A percentile compares a stretch with the other conserved stretches of the same genome.
Evolutionary conservation across 2,329 filamentous ascomycete genomes (phyloP).

Genomic region (Remersonia thermophila): DNA sequence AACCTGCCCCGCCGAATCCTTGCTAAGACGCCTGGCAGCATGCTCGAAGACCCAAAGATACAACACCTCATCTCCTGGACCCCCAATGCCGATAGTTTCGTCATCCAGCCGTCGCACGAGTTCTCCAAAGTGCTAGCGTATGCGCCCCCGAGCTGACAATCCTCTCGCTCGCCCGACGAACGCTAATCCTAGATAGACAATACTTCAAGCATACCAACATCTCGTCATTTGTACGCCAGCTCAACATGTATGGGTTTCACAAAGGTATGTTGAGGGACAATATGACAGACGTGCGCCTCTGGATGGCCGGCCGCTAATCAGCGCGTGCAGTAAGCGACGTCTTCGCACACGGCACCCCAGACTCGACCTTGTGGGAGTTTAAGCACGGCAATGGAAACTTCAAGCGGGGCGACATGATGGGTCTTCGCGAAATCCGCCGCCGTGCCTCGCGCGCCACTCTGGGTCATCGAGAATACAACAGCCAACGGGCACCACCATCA

Average conservation of each 20-base stretch:
- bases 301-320: conserved; percentile 15
- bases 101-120: conserved; percentile 94
- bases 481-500: conserved; percentile 60
- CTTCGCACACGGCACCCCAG: conserved; percentile 87
- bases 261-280: conserved; percentile 52
- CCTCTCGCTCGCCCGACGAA: conserved; percentile 13
- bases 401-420: conserved; percentile 84
- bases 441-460: conserved; percentile 85
- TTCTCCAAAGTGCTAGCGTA: conserved; percentile 98
- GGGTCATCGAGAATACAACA: conserved; percentile 82
- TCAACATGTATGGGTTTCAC: conserved; percentile 99
- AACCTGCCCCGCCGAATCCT: background rate
- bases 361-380: conserved; percentile 95
- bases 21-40: conserved; percentile 43
- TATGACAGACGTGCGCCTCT: conserved; percentile 8
- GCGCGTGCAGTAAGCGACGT: conserved; percentile 79
- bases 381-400: conserved; percentile 97
- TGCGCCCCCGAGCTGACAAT: conserved; percentile 28
- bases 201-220: conserved; percentile 99
- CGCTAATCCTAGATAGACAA: conserved; percentile 54
- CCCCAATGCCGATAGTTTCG: conserved; percentile 84
- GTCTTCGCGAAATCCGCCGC: conserved; percentile 88
- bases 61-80: conserved; percentile 97
- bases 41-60: conserved; percentile 89
- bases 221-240: conserved; percentile 90